Evolutionary conservation across 2,329 filamentous ascomycete species (phyloP).

Genomic region (Aspergillus bombycis): DNA sequence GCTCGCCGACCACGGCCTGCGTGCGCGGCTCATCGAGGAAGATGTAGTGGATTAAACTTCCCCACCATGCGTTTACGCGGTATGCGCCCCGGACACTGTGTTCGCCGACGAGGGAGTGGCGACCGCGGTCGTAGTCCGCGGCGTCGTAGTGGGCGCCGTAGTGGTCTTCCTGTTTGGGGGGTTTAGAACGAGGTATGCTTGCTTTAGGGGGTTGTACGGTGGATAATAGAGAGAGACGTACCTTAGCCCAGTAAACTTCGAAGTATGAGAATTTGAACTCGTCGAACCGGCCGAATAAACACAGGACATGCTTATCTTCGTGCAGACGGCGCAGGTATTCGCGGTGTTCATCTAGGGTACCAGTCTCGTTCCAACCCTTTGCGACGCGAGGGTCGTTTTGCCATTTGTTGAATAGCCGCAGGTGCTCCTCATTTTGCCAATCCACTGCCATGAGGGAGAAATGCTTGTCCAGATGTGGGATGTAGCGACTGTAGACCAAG

Average conservation of each 20-base stretch:
- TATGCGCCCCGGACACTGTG: slow-evolving; percentile 57
- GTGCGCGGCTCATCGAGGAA: slow-evolving; percentile 63
- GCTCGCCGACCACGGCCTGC: slow-evolving; percentile 62
- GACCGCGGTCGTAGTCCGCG: slow-evolving; percentile 60
- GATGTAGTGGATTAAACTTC: slow-evolving; percentile 61
- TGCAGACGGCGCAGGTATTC: slow-evolving; percentile 71
- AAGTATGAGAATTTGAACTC: slow-evolving; percentile 75
- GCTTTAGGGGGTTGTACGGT: background rate
- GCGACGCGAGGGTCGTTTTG: slow-evolving; percentile 83
- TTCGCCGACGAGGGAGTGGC: slow-evolving; percentile 64
- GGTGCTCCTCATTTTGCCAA: slow-evolving; percentile 64
- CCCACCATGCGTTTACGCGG: slow-evolving; percentile 62
- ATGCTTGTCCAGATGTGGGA: slow-evolving; percentile 73
- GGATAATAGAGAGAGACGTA: no score
- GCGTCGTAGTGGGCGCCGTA: slow-evolving; percentile 61
- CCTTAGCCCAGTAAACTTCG: slow-evolving; percentile 78
- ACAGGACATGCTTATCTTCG: slow-evolving; percentile 68
- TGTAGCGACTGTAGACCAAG: slow-evolving; percentile 76
- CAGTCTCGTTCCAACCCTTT: slow-evolving; percentile 78
- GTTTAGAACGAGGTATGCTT: background rate
- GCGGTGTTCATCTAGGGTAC: slow-evolving; percentile 73
- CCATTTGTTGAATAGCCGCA: slow-evolving; percentile 75
- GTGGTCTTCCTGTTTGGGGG: slow-evolving; percentile 56
- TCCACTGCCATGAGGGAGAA: slow-evolving; percentile 79
- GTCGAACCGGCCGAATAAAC: slow-evolving; percentile 66